A percentile compares a stretch with the other conserved stretches of the same genome.
These are phyloP conservation scores for Tuber microsphaerosporum DNA, from an alignment of 495 filamentous ascomycete species.

Conservation along the genomic window DNA sequence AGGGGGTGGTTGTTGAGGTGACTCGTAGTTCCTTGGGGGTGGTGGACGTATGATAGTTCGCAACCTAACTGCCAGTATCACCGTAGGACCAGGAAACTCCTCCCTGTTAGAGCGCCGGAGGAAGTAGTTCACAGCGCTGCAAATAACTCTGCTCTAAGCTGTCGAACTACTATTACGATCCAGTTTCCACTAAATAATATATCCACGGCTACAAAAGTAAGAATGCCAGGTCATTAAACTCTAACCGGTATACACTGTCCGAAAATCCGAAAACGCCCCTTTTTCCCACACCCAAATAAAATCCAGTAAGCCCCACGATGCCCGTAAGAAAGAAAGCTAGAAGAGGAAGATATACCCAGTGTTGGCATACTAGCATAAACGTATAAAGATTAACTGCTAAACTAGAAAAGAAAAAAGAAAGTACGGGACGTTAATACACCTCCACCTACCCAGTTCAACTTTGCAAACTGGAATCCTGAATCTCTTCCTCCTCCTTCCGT, in stretches of 20 bases:
- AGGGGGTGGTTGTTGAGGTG: too few relatives aligned
- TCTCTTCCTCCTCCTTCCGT: constrained; percentile 8
- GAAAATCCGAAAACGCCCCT: not conserved
- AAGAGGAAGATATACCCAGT: not conserved
- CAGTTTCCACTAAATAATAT: not conserved
- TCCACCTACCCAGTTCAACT: not conserved
- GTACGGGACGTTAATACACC: not conserved
- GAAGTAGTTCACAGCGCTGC: not conserved
- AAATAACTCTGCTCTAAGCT: not conserved
- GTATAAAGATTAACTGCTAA: not conserved
- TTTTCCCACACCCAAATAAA: not conserved
- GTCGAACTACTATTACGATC: not conserved
- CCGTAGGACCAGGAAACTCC: too few relatives aligned
- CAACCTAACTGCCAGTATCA: not conserved
- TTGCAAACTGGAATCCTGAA: not conserved
- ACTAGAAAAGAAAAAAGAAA: not conserved
- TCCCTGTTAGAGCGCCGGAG: not conserved
- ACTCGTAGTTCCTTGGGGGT: too few relatives aligned
- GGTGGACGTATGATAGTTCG: not conserved
- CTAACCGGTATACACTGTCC: not conserved
- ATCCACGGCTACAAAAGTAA: not conserved
- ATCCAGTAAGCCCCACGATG: not conserved
- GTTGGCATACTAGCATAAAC: not conserved
- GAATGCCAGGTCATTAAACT: not conserved
- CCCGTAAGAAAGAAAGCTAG: not conserved